Percentiles rank a stretch among this genome's conserved stretches.
Conservation (phyloP, 2,329 filamentous ascomycete species). For the Blumeria hordei region DNA sequence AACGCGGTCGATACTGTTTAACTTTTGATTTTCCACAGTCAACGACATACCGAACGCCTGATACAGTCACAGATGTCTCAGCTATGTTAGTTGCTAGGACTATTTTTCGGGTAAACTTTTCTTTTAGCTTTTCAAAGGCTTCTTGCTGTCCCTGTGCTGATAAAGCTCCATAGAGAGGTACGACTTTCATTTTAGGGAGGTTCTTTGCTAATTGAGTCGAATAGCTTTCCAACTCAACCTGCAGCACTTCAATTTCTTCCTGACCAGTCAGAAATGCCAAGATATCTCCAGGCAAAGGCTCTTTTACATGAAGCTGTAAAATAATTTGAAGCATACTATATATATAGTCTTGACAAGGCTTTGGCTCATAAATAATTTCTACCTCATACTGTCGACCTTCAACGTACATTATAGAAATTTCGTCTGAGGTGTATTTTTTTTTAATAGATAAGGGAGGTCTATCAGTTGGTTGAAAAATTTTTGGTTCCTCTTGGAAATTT, state of each 20-base stretch:
- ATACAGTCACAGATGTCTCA: constrained; percentile 92
- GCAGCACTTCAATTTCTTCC: constrained; percentile 68
- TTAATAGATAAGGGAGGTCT: not conserved
- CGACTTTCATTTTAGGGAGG: constrained; percentile 46
- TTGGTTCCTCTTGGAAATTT: not conserved
- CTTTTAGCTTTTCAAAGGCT: constrained; percentile 55
- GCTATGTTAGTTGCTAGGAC: constrained; percentile 92
- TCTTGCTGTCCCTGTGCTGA: constrained; percentile 67
- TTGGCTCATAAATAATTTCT: constrained; percentile 46
- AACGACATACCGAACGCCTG: constrained; percentile 74
- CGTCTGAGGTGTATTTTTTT: not conserved
- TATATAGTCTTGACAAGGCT: constrained; percentile 57
- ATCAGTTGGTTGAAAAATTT: not conserved
- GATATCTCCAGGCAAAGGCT: constrained; percentile 83
- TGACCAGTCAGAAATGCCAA: constrained; percentile 82
- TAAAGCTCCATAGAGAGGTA: constrained; percentile 75
- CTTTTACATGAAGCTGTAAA: constrained; percentile 65
- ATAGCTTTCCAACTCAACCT: constrained; percentile 61
- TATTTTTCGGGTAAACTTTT: constrained; percentile 57
- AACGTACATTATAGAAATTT: constrained; percentile 27
- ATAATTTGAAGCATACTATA: constrained; percentile 62
- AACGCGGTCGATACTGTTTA: constrained; percentile 64
- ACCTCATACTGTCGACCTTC: constrained; percentile 78
- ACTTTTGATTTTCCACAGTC: constrained; percentile 88
- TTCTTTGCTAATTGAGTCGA: constrained; percentile 45